Conservation (phyloP, 2,329 filamentous ascomycete species). For the Cladosporium sp. region DNA sequence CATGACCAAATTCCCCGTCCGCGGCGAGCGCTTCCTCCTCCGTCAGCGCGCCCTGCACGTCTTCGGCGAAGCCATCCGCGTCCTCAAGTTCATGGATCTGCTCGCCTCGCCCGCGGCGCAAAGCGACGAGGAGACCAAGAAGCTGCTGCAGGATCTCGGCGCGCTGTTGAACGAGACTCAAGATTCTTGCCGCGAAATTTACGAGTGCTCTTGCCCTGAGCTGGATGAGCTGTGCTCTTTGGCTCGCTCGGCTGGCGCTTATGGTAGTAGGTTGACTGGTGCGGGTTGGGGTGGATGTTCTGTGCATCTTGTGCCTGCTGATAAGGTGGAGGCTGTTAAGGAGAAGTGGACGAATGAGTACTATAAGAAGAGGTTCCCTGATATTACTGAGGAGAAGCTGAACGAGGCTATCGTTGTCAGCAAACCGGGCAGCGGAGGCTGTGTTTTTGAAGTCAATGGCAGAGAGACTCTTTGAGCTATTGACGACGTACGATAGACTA, state of each 20-base stretch:
- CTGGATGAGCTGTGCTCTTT: constrained; percentile 84
- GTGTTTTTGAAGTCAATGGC: constrained; percentile 26
- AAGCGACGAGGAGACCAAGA: constrained; percentile 52
- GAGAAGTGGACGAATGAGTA: constrained; percentile 76
- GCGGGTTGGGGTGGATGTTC: constrained; percentile 97
- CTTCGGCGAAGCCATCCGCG: constrained; percentile 81
- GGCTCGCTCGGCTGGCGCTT: constrained; percentile 70
- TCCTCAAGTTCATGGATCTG: constrained; percentile 74
- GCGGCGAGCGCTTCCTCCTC: constrained; percentile 81
- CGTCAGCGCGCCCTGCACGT: constrained; percentile 86
- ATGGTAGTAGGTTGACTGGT: constrained; percentile 81
- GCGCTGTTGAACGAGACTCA: constrained; percentile 86
- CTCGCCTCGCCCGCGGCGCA: constrained; percentile 48
- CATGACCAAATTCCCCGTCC: constrained; percentile 83
- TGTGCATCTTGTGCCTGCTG: constrained; percentile 82
- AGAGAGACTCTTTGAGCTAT: not conserved
- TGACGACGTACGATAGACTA: not conserved
- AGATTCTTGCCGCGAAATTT: constrained; percentile 76
- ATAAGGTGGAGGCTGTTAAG: constrained; percentile 74
- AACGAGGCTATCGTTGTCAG: constrained; percentile 81
- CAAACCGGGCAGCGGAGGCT: constrained; percentile 69
- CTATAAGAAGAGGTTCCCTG: constrained; percentile 66
- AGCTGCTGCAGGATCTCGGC: constrained; percentile 70
- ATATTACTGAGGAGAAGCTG: constrained; percentile 66
- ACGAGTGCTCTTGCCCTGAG: constrained; percentile 88